Evolutionary conservation across 257 asterid species (phyloP), one percentile per base, ranked within the genome.

Genomic region (Handroanthus guayacan): DNA sequence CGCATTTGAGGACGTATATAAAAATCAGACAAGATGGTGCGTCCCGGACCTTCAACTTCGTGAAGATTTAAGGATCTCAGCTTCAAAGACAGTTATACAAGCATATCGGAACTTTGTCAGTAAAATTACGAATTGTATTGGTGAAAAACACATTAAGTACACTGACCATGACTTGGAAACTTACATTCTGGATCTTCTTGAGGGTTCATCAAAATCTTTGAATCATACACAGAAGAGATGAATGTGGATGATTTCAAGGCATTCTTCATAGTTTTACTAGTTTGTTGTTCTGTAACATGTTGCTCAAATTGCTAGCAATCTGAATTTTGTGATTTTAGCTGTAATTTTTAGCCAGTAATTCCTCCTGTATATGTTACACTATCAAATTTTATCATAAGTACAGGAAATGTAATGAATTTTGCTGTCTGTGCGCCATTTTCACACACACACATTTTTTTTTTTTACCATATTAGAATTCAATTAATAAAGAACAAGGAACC

Each of bases 71-170:
- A 85, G 82, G 81, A 81, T 86, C 73, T 84, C 82, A 1, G 82
- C 84, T 51, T 85, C 86, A 1, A 76, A 67, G 76, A 78, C 65
- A 5, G 85, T 92, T 11, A 80, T 86, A 71, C 88, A 58, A n/a
- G 91, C 90, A 10, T 90, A 90, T 62, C 70, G 97, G 66, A 67
- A 63, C 62, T 89, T 90, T 62, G 67, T 74, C 1, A 74, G 67
- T n/a, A 80, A 78, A 36, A 65, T 90, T 54, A 73, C 8, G 41
- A 11, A 54, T 64, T 58, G 55, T 41, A 75, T 86, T 6, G 84
- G 90, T 12, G 96, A 92, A 8, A 84, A 82, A 82, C 63, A 90
- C 81, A 67, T 92, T 36, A 90, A 92, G 86, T 90, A 92, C 82
- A 83, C 78, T 14, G 95, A 65, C 41, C 89, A 87, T 10, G 93